Percentiles rank a stretch among this genome's conserved stretches.
Evolutionary conservation across 2,329 filamentous ascomycete genomes (phyloP).

Genomic region (Penicillium sp.): DNA sequence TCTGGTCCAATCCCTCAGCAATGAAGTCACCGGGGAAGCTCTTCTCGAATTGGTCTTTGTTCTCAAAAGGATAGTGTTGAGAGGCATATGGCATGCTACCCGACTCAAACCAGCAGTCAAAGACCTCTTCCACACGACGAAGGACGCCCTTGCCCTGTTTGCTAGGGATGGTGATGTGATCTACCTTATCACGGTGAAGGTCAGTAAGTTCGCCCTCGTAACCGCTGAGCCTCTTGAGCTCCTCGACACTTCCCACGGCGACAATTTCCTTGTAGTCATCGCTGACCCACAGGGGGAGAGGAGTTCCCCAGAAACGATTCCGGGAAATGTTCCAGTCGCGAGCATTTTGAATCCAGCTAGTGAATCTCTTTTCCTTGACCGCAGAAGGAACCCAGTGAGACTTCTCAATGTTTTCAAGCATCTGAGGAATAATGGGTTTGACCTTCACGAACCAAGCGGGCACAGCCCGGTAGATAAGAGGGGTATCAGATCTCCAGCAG

Average conservation of each 20-base stretch:
- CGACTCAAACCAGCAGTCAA: conserved; percentile 97
- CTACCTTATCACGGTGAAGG: conserved; percentile 88
- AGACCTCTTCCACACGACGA: conserved; percentile 80
- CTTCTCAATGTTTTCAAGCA: conserved; percentile 85
- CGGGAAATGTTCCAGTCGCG: conserved; percentile 94
- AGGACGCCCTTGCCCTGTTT: conserved; percentile 82
- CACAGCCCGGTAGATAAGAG: conserved; percentile 87
- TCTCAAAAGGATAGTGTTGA: conserved; percentile 89
- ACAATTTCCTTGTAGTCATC: conserved; percentile 85
- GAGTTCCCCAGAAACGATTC: conserved; percentile 94
- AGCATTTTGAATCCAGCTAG: conserved; percentile 87
- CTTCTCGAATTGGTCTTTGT: conserved; percentile 74
- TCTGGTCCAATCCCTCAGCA: conserved; percentile 89
- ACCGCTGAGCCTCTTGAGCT: conserved; percentile 84
- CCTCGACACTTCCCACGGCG: conserved; percentile 79
- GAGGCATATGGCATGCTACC: conserved; percentile 94
- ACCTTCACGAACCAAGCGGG: conserved; percentile 96
- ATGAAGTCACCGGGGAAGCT: conserved; percentile 93
- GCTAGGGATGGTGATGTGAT: conserved; percentile 91
- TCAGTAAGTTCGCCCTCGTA: conserved; percentile 80
- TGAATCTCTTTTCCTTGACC: conserved; percentile 88
- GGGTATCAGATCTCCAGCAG: conserved; percentile 93
- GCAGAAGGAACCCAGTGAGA: conserved; percentile 90
- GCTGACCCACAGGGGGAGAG: conserved; percentile 87
- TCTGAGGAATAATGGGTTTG: conserved; percentile 75